Conservation (phyloP, 371 early-diverging fungal genomes). For the Mucor racemosus region DNA sequence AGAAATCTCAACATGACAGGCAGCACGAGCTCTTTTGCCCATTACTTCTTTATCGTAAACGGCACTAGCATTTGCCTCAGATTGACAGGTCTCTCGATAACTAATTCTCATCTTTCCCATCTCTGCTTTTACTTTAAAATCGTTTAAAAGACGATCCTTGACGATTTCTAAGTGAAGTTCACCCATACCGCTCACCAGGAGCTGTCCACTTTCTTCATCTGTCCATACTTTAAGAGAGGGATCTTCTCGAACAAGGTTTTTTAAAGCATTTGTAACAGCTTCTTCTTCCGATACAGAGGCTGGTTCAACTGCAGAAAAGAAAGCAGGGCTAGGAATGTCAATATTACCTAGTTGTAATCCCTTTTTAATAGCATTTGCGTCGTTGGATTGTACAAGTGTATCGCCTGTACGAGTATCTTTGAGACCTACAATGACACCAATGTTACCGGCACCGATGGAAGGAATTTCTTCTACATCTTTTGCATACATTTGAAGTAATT, state of each 20-base stretch:
- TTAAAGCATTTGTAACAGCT: conserved; percentile 77
- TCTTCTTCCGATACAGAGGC: conserved; percentile 77
- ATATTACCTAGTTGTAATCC: conserved; percentile 72
- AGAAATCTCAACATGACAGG: conserved; percentile 59
- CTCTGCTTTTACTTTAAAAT: conserved; percentile 79
- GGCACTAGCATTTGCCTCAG: conserved; percentile 28
- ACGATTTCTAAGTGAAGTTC: conserved; percentile 95
- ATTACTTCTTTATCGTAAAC: conserved; percentile 74
- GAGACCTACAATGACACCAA: conserved; percentile 89
- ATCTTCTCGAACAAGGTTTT: conserved; percentile 83
- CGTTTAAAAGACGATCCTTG: conserved; percentile 77
- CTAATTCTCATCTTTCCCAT: conserved; percentile 89
- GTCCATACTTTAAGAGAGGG: conserved; percentile 80
- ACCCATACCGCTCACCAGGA: conserved; percentile 94
- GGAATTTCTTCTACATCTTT: conserved; percentile 89
- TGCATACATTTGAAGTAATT: conserved; percentile 91
- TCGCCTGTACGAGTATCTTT: conserved; percentile 93
- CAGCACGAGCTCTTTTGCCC: conserved; percentile 74
- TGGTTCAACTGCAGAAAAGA: conserved; percentile 87
- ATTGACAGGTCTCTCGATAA: conserved; percentile 82
- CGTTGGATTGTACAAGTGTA: conserved; percentile 73
- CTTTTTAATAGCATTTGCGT: conserved; percentile 46
- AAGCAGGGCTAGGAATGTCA: conserved; percentile 90
- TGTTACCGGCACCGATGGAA: conserved; percentile 79
- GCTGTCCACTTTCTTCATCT: conserved; percentile 91